Conservation (phyloP, 23 red algal species). For the Pyropia yezoensis region DNA sequence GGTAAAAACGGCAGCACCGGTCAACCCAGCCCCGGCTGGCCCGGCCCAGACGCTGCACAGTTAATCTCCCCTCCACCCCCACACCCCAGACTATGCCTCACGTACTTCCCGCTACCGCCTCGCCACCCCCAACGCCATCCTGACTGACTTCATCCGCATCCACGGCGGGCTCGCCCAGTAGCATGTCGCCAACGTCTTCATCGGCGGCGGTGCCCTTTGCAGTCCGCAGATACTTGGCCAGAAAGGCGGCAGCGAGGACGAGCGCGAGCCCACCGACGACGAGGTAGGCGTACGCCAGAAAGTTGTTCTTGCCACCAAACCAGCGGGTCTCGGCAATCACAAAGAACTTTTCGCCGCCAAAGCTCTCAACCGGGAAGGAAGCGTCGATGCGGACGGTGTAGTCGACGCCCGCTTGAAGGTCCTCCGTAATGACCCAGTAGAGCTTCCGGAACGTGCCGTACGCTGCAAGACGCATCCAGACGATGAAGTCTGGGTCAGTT, state of each 20-base stretch:
- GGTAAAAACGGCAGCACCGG: too few relatives aligned
- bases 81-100: too few relatives aligned
- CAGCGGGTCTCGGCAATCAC: constrained; percentile 77
- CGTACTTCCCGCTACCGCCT: too few relatives aligned
- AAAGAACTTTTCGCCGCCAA: constrained; percentile 78
- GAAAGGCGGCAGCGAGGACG: constrained; percentile 33
- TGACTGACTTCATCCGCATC: too few relatives aligned
- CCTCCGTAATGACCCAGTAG: constrained; percentile 29
- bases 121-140: too few relatives aligned
- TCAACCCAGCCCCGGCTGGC: too few relatives aligned
- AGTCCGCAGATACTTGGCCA: not conserved
- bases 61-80: too few relatives aligned
- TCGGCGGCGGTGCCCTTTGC: too few relatives aligned
- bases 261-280: constrained; percentile 54
- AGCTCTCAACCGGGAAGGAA: constrained; percentile 52
- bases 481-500: constrained; percentile 42
- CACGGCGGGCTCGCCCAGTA: too few relatives aligned
- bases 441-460: constrained; percentile 67
- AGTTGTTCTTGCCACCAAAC: constrained; percentile 67
- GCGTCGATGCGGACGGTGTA: constrained; percentile 35
- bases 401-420: constrained; percentile 21
- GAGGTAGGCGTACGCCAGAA: constrained; percentile 62
- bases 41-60: too few relatives aligned
- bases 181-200: too few relatives aligned
- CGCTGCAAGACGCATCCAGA: constrained; percentile 70